Evolutionary conservation across 176 grass and related monocot species (phyloP), one percentile per base, ranked within the genome.

Genomic region (Bonia amplexicaulis): DNA sequence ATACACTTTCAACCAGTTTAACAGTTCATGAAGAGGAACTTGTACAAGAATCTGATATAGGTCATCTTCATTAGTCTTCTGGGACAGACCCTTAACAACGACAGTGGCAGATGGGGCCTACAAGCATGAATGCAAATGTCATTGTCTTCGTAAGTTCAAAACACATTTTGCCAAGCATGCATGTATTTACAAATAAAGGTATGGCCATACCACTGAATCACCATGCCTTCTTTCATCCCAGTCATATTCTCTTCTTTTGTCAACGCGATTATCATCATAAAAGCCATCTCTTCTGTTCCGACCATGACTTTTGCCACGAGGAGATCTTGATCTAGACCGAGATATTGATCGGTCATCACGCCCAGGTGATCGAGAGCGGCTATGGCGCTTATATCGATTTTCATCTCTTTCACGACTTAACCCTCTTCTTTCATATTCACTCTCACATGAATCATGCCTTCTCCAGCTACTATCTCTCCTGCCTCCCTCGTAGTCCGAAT

Each of bases 31-130:
- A 63, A 51, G 72, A 88, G 75, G 53, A 86, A 83, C 69, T 87
- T 88, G 66, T 99, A 99, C 97, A 88, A 99, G 93, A 87, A 89
- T 93, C 91, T 90, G 92, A 88, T 96, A 94, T 73, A 99, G 77
- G 88, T 99, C 88, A 71, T 96, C 97, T 92, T 99, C 97, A 78
- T 85, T 92, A 31, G 91, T 94, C 88, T 90, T 91, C 82, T 85
- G 88, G 33, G 97, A 92, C 37, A 99, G 69, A 73, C 93, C 97
- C 88, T 92, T 99, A 51, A 96, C 90, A 92, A 99, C 86, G 77
- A 99, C 85, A 70, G 97, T 99, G 73, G 97, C 90, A 41, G 91
- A 96, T 64, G 97, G 91, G 2, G 78, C 80, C 97, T 98, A 78
- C 87, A 94, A 92, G 55, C 47, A 86, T 69, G 22, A 70, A 91